These are phyloP conservation scores for Tylopilus sp. DNA, from an alignment of 1,284 basidiomycete genomes.

Conservation along the genomic window DNA sequence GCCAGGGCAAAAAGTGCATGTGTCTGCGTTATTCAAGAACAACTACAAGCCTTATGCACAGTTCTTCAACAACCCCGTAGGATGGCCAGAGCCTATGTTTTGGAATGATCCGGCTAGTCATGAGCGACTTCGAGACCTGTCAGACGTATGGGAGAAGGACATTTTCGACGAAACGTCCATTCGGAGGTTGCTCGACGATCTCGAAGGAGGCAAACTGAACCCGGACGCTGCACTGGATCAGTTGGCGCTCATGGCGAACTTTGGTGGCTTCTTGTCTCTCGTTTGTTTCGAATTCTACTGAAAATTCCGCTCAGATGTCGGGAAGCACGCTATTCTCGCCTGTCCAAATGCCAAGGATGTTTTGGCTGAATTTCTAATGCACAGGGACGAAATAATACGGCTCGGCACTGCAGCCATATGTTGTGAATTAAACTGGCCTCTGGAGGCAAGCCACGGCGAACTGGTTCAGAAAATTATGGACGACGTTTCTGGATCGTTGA, in stretches of 20 bases:
- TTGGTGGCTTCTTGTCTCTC: slow-evolving; percentile 23
- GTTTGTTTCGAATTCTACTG: not conserved
- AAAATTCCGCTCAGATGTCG: slow-evolving; percentile 18
- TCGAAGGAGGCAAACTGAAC: slow-evolving; percentile 24
- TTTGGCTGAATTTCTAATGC: slow-evolving; percentile 25
- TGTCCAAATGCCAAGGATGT: slow-evolving; percentile 8
- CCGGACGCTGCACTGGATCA: slow-evolving; percentile 37
- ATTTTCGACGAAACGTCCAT: slow-evolving; percentile 38
- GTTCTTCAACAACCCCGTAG: slow-evolving; percentile 29
- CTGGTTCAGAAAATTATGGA: slow-evolving; percentile 17
- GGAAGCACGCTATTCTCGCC: slow-evolving; percentile 21
- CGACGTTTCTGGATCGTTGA: slow-evolving; percentile 31
- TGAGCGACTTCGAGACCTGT: slow-evolving; percentile 26
- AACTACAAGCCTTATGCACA: slow-evolving; percentile 39
- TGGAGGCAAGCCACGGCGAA: slow-evolving; percentile 11
- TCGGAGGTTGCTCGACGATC: slow-evolving; percentile 28
- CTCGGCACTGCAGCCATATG: slow-evolving; percentile 39
- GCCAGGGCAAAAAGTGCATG: slow-evolving; percentile 44
- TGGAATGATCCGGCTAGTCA: slow-evolving; percentile 45
- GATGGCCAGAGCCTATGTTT: slow-evolving; percentile 42
- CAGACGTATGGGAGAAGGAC: slow-evolving; percentile 41
- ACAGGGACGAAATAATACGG: slow-evolving; percentile 25
- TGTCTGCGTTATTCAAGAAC: slow-evolving; percentile 42
- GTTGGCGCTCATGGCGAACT: slow-evolving; percentile 44
- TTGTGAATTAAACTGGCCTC: slow-evolving; percentile 36